A percentile compares a stretch with the other conserved stretches of the same genome.
Evolutionary conservation across 148 eudicot species (phyloP).

Genomic region (Fallopia convolvulus): DNA sequence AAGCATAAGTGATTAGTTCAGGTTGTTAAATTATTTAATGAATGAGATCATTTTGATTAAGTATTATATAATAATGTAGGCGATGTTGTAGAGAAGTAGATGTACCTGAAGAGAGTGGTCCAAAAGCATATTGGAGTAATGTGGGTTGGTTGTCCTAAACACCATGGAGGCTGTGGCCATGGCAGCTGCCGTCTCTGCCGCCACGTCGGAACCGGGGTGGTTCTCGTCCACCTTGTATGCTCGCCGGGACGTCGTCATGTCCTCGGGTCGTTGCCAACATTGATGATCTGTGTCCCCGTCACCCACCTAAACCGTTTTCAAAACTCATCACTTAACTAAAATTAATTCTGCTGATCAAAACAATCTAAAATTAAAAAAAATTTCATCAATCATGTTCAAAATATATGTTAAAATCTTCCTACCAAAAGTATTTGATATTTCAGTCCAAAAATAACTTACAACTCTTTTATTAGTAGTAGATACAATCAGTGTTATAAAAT

Average conservation of each 20-base stretch:
- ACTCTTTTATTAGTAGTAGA: too few relatives aligned
- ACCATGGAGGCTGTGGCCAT: conserved; percentile 76
- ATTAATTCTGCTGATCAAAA: too few relatives aligned
- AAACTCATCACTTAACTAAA: not conserved
- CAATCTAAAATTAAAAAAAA: too few relatives aligned
- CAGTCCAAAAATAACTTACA: too few relatives aligned
- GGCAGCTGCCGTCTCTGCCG: conserved; percentile 80
- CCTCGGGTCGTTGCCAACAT: conserved; percentile 89
- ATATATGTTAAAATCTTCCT: too few relatives aligned
- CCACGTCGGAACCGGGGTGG: conserved; percentile 72
- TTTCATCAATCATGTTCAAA: too few relatives aligned
- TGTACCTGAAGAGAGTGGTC: conserved; percentile 71
- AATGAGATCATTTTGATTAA: too few relatives aligned
- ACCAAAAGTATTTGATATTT: too few relatives aligned
- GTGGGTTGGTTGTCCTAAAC: conserved; percentile 52
- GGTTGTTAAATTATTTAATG: not conserved
- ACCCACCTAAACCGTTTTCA: conserved; percentile 45
- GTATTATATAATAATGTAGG: not conserved
- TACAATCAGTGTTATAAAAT: too few relatives aligned
- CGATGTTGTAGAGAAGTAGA: not conserved
- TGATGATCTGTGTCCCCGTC: conserved; percentile 76
- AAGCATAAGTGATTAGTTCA: not conserved
- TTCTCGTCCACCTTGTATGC: conserved; percentile 65
- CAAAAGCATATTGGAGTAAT: conserved; percentile 52
- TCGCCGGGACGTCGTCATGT: conserved; percentile 76